Conservation (phyloP, 306 rosid genomes). For the Calophaca sinica region DNA sequence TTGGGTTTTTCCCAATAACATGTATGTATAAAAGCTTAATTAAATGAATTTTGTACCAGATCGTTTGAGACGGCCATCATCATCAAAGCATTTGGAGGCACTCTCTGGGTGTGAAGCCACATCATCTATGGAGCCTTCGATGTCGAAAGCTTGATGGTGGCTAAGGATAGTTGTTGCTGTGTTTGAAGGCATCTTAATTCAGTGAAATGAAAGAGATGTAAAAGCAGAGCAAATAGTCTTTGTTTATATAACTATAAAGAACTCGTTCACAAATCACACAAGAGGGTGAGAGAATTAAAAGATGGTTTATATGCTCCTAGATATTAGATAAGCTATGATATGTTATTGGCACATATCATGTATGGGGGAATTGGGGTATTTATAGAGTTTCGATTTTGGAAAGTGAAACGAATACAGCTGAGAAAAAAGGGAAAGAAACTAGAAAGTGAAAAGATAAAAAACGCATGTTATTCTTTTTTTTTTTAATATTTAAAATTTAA, state of each 20-base stretch:
- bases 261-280: too few species aligned
- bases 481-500: background rate
- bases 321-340: background rate
- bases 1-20: too few species aligned
- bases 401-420: background rate
- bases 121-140: conserved; percentile 33
- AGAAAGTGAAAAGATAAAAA: background rate
- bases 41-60: conserved; percentile 46
- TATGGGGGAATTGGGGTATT: conserved; percentile 36
- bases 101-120: conserved; percentile 29
- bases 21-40: too few species aligned
- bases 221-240: conserved; percentile 4
- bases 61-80: conserved; percentile 66
- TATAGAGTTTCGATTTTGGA: conserved; percentile 37
- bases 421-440: background rate
- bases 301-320: too few species aligned
- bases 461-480: background rate
- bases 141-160: conserved; percentile 47
- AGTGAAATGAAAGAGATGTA: background rate
- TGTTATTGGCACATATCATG: background rate
- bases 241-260: background rate
- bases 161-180: conserved; percentile 33
- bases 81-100: conserved; percentile 54
- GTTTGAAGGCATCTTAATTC: conserved; percentile 49
- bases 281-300: too few species aligned